Percentiles rank a stretch among this genome's conserved stretches.
phyloP scores from a whole-genome alignment of 305 asterid species.

The Solanum hybrid region DNA sequence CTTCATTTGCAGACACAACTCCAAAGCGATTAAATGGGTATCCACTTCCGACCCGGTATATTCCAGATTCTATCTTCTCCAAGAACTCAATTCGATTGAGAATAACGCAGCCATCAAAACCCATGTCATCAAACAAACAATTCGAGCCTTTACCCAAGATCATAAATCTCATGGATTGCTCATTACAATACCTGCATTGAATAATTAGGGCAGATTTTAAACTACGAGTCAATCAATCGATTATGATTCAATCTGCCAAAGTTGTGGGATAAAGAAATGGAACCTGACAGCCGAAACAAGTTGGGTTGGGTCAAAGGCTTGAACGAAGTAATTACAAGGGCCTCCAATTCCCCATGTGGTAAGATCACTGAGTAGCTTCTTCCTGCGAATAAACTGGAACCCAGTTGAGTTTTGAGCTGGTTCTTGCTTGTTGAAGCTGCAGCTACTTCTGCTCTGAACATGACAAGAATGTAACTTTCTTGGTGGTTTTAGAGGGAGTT shows the following conservation, averaged over 20 bases:
- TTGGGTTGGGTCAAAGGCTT: slow-evolving; percentile 27
- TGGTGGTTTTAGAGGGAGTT: neutral
- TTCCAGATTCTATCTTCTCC: slow-evolving; percentile 30
- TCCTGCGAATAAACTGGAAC: slow-evolving; percentile 12
- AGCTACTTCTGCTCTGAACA: slow-evolving; percentile 1
- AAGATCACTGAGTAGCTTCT: slow-evolving; percentile 26
- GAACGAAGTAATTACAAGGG: slow-evolving; percentile 33
- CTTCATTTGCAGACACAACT: slow-evolving; percentile 22
- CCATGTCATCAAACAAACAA: slow-evolving; percentile 34
- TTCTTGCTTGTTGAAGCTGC: neutral
- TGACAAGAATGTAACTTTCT: slow-evolving; percentile 6
- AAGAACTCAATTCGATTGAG: slow-evolving; percentile 27
- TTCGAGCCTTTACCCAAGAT: slow-evolving; percentile 42
- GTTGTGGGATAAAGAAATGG: neutral
- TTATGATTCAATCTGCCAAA: neutral
- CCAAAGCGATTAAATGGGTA: slow-evolving; percentile 32
- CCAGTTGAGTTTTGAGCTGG: neutral
- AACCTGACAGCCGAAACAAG: slow-evolving; percentile 32
- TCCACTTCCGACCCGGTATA: slow-evolving; percentile 38
- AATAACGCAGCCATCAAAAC: slow-evolving; percentile 37
- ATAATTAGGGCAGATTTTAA: neutral
- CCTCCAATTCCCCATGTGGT: slow-evolving; percentile 45
- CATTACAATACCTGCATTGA: slow-evolving; percentile 26
- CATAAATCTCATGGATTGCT: slow-evolving; percentile 23
- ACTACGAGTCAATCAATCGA: neutral